Evolutionary conservation across 768 basidiomycete species (phyloP).

Genomic region (Ephemerocybe angulata): DNA sequence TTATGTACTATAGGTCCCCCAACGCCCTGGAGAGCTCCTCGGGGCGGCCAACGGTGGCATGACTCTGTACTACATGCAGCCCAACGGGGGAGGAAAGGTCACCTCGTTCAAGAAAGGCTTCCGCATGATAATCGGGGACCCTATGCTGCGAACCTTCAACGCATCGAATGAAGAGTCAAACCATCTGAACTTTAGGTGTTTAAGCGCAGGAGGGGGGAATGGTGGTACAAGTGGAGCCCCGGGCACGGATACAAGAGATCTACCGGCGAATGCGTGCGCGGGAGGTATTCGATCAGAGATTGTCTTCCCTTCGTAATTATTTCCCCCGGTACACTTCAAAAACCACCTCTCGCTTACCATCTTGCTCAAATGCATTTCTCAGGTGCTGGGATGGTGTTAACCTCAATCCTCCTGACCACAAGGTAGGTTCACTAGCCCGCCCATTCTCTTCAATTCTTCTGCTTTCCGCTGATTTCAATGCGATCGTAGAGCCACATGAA

Average conservation of each 20-base stretch:
- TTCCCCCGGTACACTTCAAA: too few relatives aligned
- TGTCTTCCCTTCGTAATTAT: conserved; percentile 3
- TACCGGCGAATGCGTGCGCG: not conserved
- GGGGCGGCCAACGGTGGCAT: conserved; percentile 1
- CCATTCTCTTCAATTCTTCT: too few relatives aligned
- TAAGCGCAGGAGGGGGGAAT: conserved; percentile 1
- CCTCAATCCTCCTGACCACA: conserved; percentile 1
- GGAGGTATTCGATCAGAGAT: conserved; percentile 3
- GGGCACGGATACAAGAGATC: not conserved
- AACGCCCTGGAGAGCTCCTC: not conserved
- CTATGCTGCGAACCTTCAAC: conserved; percentile 4
- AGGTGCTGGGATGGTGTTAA: conserved; percentile 5
- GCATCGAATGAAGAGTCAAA: not conserved
- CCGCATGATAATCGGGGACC: conserved; percentile 6
- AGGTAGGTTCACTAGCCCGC: not conserved
- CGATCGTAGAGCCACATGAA: conserved; percentile 7
- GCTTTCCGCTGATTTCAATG: too few relatives aligned
- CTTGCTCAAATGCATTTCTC: too few relatives aligned
- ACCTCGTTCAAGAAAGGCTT: conserved; percentile 4
- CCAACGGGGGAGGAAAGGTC: not conserved
- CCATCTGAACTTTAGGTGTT: not conserved
- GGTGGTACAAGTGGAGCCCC: not conserved
- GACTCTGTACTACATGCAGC: conserved; percentile 5
- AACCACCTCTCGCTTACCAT: too few relatives aligned
- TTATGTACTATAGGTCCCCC: not conserved